Base-by-base conservation (phyloP, 345 rosid genomes). In the Eucalyptus regnans region DNA sequence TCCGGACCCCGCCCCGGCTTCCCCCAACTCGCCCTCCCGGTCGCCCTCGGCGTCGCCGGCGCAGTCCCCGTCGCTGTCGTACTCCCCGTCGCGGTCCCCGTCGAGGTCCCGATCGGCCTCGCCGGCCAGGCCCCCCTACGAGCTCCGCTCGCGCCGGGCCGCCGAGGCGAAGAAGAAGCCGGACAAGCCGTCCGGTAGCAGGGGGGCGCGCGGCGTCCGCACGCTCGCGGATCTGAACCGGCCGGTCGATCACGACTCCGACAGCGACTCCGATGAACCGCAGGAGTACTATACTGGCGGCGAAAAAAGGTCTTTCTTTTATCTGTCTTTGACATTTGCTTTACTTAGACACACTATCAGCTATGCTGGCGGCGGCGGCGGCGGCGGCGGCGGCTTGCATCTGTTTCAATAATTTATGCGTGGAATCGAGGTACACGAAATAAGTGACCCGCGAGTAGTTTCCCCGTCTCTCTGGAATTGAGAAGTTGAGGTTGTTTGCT, bases 221-320 rank as follows among this genome's bases (percentile, higher is more conserved):
- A 98, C 99, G 11, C 95, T 97, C 66, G 94, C 97, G n/a, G 99
- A 97, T 92, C 96, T 98, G 93, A 95, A 97, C 87, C 95, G 94
- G 90, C 83, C 91, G 0, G 93, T 96, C 14, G 89, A 87, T 27
- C 93, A 62, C 86, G 91, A 54, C 37, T 90, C 88, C 10, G 95
- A 62, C 51, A 94, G 93, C 46, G 98, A 95, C 48, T 95, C 97
- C 12, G 96, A 94, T 49, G 97, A 96, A 56, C 91, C 92, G 6
- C 96, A 94, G 93, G 95, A 95, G 91, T 94, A 95, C 89, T 97
- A 94, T 18, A 94, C 99, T 86, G 99, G 99, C 52, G 99, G 98
- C 33, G 94, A 97, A 90, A 98, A 96, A 91, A 97, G 99, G 99
- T 97, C 87, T 11, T 33, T 71, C n/a, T 66, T 29, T 56, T 86